These are phyloP conservation scores for Aureobasidium pullulans DNA, from an alignment of 2,329 filamentous ascomycete genomes.

Conservation along the genomic window DNA sequence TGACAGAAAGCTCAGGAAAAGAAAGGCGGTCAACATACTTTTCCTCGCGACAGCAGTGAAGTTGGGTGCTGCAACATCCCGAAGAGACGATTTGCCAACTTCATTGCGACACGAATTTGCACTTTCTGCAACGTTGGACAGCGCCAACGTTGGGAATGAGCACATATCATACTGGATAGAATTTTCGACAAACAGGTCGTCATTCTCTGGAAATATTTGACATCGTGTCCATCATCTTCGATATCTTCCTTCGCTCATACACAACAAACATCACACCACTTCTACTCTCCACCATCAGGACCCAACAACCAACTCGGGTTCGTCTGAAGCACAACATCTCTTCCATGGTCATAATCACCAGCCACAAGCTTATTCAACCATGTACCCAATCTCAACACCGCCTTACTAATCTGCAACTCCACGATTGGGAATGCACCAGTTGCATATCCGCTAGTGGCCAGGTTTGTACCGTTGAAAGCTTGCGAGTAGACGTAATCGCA, in stretches of 20 bases:
- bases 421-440: constrained; percentile 32
- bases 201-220: no score
- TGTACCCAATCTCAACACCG: constrained; percentile 30
- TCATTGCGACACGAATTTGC: no score
- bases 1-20: no score
- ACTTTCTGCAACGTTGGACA: no score
- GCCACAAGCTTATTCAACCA: constrained; percentile 33
- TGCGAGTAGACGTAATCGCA: constrained; percentile 34
- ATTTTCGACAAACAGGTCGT: no score
- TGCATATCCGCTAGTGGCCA: constrained; percentile 32
- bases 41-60: no score
- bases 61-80: no score
- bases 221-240: no score
- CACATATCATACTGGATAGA: no score
- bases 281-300: neutral
- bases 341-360: constrained; percentile 1
- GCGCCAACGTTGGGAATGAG: no score
- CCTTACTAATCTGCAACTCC: constrained; percentile 35
- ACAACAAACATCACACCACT: neutral
- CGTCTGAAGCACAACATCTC: neutral
- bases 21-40: no score
- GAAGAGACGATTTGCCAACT: no score
- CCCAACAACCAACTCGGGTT: neutral
- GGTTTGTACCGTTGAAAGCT: constrained; percentile 26
- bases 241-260: neutral